A percentile compares a stretch with the other conserved stretches of the same genome.
These are phyloP conservation scores for Exophiala oligosperma DNA, from an alignment of 2,329 filamentous ascomycete species.

Conservation along the genomic window DNA sequence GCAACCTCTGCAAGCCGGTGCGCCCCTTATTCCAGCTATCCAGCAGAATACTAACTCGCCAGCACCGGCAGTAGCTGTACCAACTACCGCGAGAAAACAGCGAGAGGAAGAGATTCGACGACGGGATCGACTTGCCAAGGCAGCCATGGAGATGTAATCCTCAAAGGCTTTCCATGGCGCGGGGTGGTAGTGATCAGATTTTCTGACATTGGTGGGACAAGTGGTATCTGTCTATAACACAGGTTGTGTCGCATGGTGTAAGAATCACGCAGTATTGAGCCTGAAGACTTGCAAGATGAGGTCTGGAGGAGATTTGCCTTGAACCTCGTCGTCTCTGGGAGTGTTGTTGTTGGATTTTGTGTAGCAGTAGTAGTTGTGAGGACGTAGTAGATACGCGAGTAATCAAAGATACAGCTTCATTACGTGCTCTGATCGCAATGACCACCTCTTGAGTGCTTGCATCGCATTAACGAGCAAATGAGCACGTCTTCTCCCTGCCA, in stretches of 20 bases:
- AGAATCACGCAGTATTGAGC: background rate
- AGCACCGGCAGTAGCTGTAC: background rate
- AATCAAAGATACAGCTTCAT: background rate
- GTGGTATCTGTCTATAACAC: background rate
- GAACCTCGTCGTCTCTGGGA: too few species aligned
- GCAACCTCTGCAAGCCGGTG: too few species aligned
- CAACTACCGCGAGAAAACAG: slow-evolving; percentile 4
- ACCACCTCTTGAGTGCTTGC: background rate
- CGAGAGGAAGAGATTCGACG: slow-evolving; percentile 18
- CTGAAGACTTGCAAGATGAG: background rate
- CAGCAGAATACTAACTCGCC: background rate
- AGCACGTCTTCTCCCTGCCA: background rate
- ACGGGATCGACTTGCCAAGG: slow-evolving; percentile 19
- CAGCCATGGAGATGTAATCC: slow-evolving; percentile 20
- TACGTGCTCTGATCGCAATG: background rate
- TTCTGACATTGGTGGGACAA: too few species aligned
- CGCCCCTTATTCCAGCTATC: background rate
- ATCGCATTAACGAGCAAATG: background rate
- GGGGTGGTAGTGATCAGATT: too few species aligned
- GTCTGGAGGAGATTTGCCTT: background rate
- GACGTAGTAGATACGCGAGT: background rate
- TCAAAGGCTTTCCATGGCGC: too few species aligned
- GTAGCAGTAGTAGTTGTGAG: too few species aligned
- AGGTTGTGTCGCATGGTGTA: background rate
- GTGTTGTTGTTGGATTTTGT: too few species aligned